phyloP scores from a whole-genome alignment of 1,139 yeast genomes.

The Saccharomycopsis crataegensis region DNA sequence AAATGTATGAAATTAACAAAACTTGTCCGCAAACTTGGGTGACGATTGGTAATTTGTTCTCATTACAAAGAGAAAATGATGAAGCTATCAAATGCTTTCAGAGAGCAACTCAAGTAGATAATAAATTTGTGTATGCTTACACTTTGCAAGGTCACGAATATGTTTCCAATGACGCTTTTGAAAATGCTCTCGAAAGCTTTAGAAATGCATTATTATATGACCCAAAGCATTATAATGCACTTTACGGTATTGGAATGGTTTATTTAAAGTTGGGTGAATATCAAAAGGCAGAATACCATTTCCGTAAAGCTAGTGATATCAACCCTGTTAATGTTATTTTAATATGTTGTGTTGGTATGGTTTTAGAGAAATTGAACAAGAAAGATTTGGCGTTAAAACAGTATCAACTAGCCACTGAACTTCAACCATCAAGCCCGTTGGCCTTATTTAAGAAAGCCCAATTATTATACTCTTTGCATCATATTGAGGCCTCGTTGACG shows the following conservation, averaged over 20 bases:
- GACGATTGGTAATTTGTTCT: constrained; percentile 80
- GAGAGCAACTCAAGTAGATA: constrained; percentile 65
- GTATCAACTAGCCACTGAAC: constrained; percentile 73
- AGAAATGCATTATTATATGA: constrained; percentile 72
- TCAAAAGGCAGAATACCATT: constrained; percentile 78
- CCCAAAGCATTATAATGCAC: constrained; percentile 84
- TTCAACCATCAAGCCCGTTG: constrained; percentile 81
- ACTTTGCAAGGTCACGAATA: constrained; percentile 93
- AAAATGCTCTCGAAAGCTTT: constrained; percentile 80
- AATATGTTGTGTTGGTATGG: constrained; percentile 93
- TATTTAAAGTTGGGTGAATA: constrained; percentile 81
- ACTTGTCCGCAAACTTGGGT: constrained; percentile 85
- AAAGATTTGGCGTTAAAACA: constrained; percentile 70
- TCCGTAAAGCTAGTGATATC: constrained; percentile 78
- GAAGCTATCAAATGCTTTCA: constrained; percentile 85
- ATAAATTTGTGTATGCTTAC: constrained; percentile 79
- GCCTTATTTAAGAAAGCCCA: constrained; percentile 90
- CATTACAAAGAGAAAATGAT: constrained; percentile 77
- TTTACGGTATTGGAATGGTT: constrained; percentile 95
- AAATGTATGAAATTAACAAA: constrained; percentile 60
- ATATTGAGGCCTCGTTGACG: constrained; percentile 62
- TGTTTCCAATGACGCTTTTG: constrained; percentile 83
- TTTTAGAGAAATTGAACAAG: constrained; percentile 68
- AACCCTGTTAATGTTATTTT: constrained; percentile 88
- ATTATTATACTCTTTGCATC: constrained; percentile 61